A percentile compares a stretch with the other conserved stretches of the same genome.
These are phyloP conservation scores for Aspergillus hancockii DNA, from an alignment of 495 filamentous ascomycete genomes.

Conservation along the genomic window DNA sequence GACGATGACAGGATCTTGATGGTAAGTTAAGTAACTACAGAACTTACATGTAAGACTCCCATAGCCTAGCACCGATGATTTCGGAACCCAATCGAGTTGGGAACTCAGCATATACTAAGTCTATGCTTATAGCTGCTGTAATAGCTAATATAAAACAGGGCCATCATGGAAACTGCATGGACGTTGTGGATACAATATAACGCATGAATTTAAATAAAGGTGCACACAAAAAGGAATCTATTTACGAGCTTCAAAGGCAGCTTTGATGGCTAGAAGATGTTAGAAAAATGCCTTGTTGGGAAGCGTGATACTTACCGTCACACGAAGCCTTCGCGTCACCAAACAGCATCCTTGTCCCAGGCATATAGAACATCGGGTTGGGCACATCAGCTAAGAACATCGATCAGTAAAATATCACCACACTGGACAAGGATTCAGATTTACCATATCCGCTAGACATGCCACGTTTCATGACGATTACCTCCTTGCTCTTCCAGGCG, in stretches of 20 bases:
- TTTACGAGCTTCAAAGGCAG: constrained; percentile 40
- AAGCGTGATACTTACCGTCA: constrained; percentile 51
- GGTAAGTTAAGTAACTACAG: too few species aligned
- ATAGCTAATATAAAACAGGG: too few species aligned
- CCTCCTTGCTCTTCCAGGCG: constrained; percentile 88
- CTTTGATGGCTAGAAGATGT: constrained; percentile 40
- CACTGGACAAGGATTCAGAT: constrained; percentile 16
- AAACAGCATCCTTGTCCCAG: constrained; percentile 80
- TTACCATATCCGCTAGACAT: constrained; percentile 79
- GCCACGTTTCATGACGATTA: constrained; percentile 82
- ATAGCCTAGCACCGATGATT: too few species aligned
- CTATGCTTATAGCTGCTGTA: too few species aligned
- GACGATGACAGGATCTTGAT: too few species aligned
- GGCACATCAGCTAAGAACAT: constrained; percentile 68
- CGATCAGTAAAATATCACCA: neutral
- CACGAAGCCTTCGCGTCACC: constrained; percentile 79
- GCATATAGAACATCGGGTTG: constrained; percentile 88
- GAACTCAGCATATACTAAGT: too few species aligned
- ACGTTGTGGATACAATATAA: too few species aligned
- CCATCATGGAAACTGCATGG: too few species aligned
- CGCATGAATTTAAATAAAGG: neutral
- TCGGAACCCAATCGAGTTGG: too few species aligned
- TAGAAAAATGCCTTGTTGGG: neutral
- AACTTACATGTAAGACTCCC: too few species aligned
- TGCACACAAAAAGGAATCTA: constrained; percentile 15